These are phyloP conservation scores for Ilyonectria robusta DNA, from an alignment of 2,329 filamentous ascomycete species.

Conservation along the genomic window DNA sequence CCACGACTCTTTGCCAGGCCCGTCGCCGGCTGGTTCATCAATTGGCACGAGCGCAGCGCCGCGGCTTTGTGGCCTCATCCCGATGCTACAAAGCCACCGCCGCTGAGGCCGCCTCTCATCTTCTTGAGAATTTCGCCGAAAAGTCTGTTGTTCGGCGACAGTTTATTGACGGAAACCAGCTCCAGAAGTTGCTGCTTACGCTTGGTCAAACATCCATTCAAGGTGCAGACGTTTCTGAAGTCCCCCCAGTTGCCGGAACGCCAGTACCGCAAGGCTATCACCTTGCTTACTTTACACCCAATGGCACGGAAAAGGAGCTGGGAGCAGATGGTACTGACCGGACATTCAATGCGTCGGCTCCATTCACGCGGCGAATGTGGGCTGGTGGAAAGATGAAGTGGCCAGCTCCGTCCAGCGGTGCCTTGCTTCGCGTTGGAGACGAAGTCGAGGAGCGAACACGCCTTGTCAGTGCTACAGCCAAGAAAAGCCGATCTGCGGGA, in stretches of 20 bases:
- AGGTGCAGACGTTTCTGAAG: conserved; percentile 55
- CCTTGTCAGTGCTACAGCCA: conserved; percentile 67
- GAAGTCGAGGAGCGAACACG: conserved; percentile 69
- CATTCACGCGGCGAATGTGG: conserved; percentile 78
- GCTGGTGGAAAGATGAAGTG: conserved; percentile 73
- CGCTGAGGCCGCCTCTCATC: conserved; percentile 49
- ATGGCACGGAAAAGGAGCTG: conserved; percentile 66
- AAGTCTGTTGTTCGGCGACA: conserved; percentile 57
- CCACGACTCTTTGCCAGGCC: conserved; percentile 11
- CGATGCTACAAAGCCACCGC: conserved; percentile 37
- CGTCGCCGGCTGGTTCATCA: conserved; percentile 25
- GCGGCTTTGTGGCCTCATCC: conserved; percentile 31
- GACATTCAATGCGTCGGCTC: conserved; percentile 70
- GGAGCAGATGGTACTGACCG: conserved; percentile 73
- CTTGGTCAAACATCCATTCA: conserved; percentile 64
- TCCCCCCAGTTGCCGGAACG: conserved; percentile 59
- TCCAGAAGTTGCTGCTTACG: conserved; percentile 73
- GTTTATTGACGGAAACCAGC: conserved; percentile 72
- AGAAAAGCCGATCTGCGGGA: conserved; percentile 67
- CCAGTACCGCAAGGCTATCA: conserved; percentile 73
- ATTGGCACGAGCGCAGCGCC: conserved; percentile 25
- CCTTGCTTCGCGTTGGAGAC: conserved; percentile 66
- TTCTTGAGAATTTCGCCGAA: conserved; percentile 50
- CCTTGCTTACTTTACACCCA: conserved; percentile 74
- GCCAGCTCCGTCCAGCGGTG: conserved; percentile 43